phyloP scores from a whole-genome alignment of 306 rosid genomes.

The Cucurbita maxima region DNA sequence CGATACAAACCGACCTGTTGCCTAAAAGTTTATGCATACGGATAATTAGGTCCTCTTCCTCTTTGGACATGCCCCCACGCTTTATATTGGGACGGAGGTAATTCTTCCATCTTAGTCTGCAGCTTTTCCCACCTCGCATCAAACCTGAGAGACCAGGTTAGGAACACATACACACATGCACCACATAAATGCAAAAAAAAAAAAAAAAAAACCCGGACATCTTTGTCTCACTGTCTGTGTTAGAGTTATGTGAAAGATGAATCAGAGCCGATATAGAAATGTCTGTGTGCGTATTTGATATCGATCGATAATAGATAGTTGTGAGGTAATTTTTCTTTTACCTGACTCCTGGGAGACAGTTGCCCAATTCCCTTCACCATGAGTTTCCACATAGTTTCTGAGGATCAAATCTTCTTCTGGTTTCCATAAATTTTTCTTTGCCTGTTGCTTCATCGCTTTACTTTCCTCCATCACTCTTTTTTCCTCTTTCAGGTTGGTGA shows the following conservation, averaged over 20 bases:
- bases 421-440: constrained; percentile 48
- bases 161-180: neutral
- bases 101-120: constrained; percentile 64
- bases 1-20: constrained; percentile 28
- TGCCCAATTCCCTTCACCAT: constrained; percentile 65
- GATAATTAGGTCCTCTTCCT: constrained; percentile 53
- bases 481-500: neutral
- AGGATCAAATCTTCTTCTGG: constrained; percentile 54
- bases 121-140: constrained; percentile 55
- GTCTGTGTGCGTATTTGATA: neutral
- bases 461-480: constrained; percentile 21
- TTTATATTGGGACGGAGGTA: constrained; percentile 52
- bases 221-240: neutral
- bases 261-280: neutral
- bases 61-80: constrained; percentile 50
- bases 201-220: neutral
- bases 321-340: neutral
- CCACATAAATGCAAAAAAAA: neutral
- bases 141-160: constrained; percentile 15
- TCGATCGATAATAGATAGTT: neutral
- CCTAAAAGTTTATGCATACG: constrained; percentile 64
- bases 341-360: constrained; percentile 44
- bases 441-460: constrained; percentile 21
- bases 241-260: neutral
- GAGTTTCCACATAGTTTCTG: constrained; percentile 41